Evolutionary conservation across 352 stramenopile species (phyloP), one percentile per base, ranked within the genome.

Genomic region (Phytopythium oedochilum): DNA sequence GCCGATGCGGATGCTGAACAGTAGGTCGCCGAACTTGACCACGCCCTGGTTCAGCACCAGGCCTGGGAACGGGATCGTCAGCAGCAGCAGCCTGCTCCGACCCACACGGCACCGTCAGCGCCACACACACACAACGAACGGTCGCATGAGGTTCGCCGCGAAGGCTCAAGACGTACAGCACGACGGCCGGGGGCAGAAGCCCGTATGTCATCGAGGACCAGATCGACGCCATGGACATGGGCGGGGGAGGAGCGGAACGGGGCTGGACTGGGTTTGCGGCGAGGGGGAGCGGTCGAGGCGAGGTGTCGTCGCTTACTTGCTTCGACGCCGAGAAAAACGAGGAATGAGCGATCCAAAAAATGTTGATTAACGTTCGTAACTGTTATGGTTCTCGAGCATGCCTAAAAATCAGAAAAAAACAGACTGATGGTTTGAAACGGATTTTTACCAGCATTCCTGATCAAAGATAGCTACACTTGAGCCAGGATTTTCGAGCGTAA

Each of bases 171-270:
- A 80, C 80, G 55, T 71, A 92, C 82, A 92, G 72, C 56, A 89
- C 60, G 39, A 92, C 75, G n/a, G 82, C 82, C 23, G 82, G 82
- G 34, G 82, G 82, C 32, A 92, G 75, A 55, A 92, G 62, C 36
- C 86, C 70, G 51, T 89, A 92, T 35, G 82, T 89, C 68, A 86
- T 84, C 31, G 78, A 87, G 39, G 77, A 81, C 82, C 82, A 92
- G 63, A 88, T 72, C 46, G 78, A 80, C 61, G 75, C 44, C 78
- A 87, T 88, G 10, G 36, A 56, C 44, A 29, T 47, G 0, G 22
- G 26, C 28, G 25, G 36, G 47, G 38, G 55, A 45, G n/a, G 14
- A 20, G n/a, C n/a, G n/a, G n/a, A n/a, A n/a, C n/a, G 34, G 5
- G 23, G 29, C 22, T 15, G 28, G 46, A 42, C 8, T 3, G 11